These are phyloP conservation scores for Rhodotorula paludigena DNA, from an alignment of 768 basidiomycete genomes.

Conservation along the genomic window DNA sequence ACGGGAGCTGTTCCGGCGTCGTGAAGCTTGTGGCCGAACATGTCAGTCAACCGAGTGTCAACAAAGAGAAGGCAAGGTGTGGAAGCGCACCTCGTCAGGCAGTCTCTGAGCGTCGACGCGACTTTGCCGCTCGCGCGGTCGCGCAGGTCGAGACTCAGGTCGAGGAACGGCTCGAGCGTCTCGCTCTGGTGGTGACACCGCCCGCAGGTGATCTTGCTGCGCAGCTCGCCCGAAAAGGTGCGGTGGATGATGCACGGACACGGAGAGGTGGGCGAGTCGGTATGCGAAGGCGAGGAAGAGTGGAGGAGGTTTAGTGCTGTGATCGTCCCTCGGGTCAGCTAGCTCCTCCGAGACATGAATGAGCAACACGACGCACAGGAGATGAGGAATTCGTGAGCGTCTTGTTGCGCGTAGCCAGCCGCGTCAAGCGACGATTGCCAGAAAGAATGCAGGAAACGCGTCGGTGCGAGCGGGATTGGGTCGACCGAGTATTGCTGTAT, in stretches of 20 bases:
- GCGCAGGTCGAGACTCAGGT: constrained; percentile 76
- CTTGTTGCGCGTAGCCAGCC: constrained; percentile 88
- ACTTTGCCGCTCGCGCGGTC: constrained; percentile 6
- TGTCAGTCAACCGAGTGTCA: too few species aligned
- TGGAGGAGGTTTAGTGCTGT: constrained; percentile 78
- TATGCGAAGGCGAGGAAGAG: constrained; percentile 65
- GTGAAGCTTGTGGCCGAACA: constrained; percentile 78
- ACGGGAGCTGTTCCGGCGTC: constrained; percentile 72
- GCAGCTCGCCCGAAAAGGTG: constrained; percentile 77
- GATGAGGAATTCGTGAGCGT: constrained; percentile 85
- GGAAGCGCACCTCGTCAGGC: constrained; percentile 61
- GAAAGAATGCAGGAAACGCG: constrained; percentile 72
- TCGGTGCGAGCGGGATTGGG: constrained; percentile 67
- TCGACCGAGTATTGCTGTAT: constrained; percentile 38
- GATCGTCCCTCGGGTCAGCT: too few species aligned
- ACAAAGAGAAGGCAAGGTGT: constrained; percentile 10
- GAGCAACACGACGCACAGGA: constrained; percentile 43
- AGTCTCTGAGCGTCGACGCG: constrained; percentile 66
- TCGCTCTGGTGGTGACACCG: constrained; percentile 71
- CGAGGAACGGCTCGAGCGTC: constrained; percentile 82
- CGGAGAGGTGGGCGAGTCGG: constrained; percentile 53
- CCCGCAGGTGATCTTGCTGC: constrained; percentile 85
- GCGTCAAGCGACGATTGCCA: constrained; percentile 72
- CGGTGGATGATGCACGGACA: constrained; percentile 89
- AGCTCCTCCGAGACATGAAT: too few species aligned